Conservation (phyloP, 2,329 filamentous ascomycete species). For the Aspergillus flavus region DNA sequence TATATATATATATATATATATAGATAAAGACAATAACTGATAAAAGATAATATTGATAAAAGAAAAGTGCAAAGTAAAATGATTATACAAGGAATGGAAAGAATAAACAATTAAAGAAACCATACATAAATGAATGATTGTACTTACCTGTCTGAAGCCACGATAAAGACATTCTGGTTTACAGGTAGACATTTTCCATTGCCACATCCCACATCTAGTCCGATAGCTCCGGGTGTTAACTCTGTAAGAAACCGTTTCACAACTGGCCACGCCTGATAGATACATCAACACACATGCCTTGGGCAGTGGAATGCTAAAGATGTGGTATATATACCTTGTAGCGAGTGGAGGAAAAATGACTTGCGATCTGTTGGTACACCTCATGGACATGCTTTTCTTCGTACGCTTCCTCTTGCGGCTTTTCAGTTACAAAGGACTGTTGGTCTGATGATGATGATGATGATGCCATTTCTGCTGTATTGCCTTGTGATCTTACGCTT, state of each 20-base stretch:
- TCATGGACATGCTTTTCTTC: conserved; percentile 86
- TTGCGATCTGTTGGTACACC: conserved; percentile 70
- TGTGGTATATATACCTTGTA: conserved; percentile 58
- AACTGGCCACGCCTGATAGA: conserved; percentile 79
- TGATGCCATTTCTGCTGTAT: conserved; percentile 14
- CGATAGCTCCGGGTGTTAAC: conserved; percentile 70
- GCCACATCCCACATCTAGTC: conserved; percentile 90
- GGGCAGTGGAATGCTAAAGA: not conserved
- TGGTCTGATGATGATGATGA: conserved; percentile 6
- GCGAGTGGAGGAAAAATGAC: conserved; percentile 54
- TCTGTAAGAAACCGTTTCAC: conserved; percentile 75
- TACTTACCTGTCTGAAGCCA: conserved; percentile 80
- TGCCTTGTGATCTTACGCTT: not conserved
- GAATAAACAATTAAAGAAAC: not conserved
- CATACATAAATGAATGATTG: conserved; percentile 2
- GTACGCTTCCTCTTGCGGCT: conserved; percentile 53
- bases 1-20: too few relatives aligned
- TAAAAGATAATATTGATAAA: conserved; percentile 1
- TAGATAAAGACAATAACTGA: not conserved
- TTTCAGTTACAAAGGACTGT: not conserved
- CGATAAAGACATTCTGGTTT: conserved; percentile 74
- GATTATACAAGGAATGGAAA: conserved; percentile 27
- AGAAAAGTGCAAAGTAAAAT: conserved; percentile 35
- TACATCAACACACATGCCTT: conserved; percentile 1
- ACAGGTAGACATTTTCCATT: conserved; percentile 94